phyloP scores from a whole-genome alignment of 192 early-diverging fungal species.

The Coemansia pectinata region DNA sequence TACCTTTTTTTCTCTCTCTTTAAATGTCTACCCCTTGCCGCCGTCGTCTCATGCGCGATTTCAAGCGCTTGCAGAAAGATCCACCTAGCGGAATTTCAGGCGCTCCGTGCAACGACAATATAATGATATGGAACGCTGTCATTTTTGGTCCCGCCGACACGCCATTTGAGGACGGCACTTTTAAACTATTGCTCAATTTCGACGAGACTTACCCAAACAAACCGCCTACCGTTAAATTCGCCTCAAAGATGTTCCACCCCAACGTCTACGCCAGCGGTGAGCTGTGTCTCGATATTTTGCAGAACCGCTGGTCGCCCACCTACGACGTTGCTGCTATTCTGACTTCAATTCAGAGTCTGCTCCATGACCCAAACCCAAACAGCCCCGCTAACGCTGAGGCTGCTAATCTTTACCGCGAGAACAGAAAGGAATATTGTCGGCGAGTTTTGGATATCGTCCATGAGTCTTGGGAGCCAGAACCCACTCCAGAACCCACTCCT shows the following conservation, averaged over 20 bases:
- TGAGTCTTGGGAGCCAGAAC: conserved; percentile 67
- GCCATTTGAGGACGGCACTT: conserved; percentile 97
- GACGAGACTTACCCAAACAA: conserved; percentile 99
- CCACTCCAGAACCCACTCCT: too few species aligned
- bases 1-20: background rate
- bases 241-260: conserved; percentile 96
- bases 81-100: conserved; percentile 87
- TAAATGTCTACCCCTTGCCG: conserved; percentile 91
- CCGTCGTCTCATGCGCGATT: conserved; percentile 96
- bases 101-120: conserved; percentile 94
- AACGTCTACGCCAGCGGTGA: conserved; percentile 98
- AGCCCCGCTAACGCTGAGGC: conserved; percentile 97
- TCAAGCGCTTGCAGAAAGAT: conserved; percentile 93
- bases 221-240: conserved; percentile 92
- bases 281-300: conserved; percentile 96
- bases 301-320: conserved; percentile 97
- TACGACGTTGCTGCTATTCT: conserved; percentile 93
- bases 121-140: conserved; percentile 99
- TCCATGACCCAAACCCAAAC: conserved; percentile 97
- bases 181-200: conserved; percentile 91
- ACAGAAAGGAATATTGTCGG: conserved; percentile 90
- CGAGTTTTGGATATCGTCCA: conserved; percentile 92
- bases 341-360: conserved; percentile 91
- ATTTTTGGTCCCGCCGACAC: conserved; percentile 97
- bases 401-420: conserved; percentile 89